Evolutionary conservation across 2,329 filamentous ascomycete species (phyloP).

Genomic region (Trichoderma citrinoviride): DNA sequence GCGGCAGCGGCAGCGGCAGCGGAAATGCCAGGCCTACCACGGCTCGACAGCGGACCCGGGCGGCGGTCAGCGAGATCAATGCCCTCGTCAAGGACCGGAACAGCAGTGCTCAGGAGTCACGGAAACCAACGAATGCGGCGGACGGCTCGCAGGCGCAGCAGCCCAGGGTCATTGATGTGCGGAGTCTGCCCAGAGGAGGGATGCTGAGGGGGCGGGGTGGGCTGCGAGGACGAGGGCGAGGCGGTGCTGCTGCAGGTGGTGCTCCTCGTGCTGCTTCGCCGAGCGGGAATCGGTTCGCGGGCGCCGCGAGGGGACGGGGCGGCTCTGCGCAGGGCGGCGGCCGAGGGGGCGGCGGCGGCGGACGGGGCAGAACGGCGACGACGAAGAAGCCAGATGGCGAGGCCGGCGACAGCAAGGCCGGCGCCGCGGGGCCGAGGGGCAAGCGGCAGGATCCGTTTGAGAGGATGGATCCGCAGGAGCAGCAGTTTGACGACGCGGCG

Average conservation of each 20-base stretch:
- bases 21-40: constrained; percentile 23
- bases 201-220: constrained; percentile 30
- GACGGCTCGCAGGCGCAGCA: constrained; percentile 26
- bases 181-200: constrained; percentile 36
- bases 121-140: constrained; percentile 7
- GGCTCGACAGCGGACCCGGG: constrained; percentile 34
- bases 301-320: constrained; percentile 15
- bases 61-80: constrained; percentile 37
- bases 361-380: constrained; percentile 22
- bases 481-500: constrained; percentile 37
- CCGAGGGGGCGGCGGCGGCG: constrained; percentile 23
- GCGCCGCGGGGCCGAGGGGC: constrained; percentile 19
- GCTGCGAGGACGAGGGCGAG: constrained; percentile 25
- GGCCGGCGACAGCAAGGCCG: constrained; percentile 18
- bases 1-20: no score
- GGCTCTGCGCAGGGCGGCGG: constrained; percentile 21
- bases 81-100: constrained; percentile 30
- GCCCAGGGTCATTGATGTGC: constrained; percentile 41
- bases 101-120: not conserved
- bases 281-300: constrained; percentile 25
- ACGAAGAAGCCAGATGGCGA: constrained; percentile 30
- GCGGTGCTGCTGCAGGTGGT: not conserved
- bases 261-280: constrained; percentile 16
- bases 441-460: constrained; percentile 29
- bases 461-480: constrained; percentile 34